Evolutionary conservation across 129 eudicot genomes (phyloP), one percentile per base, ranked within the genome.

Genomic region (Deinandra increscens): DNA sequence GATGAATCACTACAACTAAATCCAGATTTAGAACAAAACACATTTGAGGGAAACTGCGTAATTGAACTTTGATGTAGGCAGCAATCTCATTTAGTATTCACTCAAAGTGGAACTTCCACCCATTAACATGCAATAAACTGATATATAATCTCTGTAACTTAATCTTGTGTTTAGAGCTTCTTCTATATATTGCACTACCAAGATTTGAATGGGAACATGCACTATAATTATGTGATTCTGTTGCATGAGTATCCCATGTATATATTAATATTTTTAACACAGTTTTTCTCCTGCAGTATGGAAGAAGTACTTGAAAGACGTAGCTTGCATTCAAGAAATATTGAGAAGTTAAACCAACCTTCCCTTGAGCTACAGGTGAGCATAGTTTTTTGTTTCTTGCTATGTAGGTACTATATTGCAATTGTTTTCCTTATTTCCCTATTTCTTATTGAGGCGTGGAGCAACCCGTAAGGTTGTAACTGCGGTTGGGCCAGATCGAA

Each of bases 281-380:
- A 4, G 41, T 29, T 26, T 58, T 31, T 58, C 64, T 55, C 20
- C 6, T 41, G 60, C 78, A 93, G 98, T 69, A 87, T 89, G 91
- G 80, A 80, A 66, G 86, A 68, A 34, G 81, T 93, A 67, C 90
- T 93, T 64, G 97, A 87, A 78, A 86, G 86, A 84, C 97, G 85
- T 67, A 82, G 81, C 48, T 76, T 93, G 81, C 98, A 93, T 80
- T 79, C 97, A 0, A 89, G 80, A 79, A 93, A 93, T 76, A 74
- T 92, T 36, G 83, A 79, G 68, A 89, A 80, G 83, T 54, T 85
- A 81, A 92, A 84, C 39, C 88, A 85, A 33, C 95, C 98, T 38
- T 93, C 97, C 20, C 88, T 87, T 75, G 89, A 89, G 86, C 80
- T 92, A 64, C 98, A 88, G 91, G 98, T 83, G 70, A 79, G 20